phyloP scores from a whole-genome alignment of 495 filamentous ascomycete genomes.

The Hypomontagnella monticulosa region DNA sequence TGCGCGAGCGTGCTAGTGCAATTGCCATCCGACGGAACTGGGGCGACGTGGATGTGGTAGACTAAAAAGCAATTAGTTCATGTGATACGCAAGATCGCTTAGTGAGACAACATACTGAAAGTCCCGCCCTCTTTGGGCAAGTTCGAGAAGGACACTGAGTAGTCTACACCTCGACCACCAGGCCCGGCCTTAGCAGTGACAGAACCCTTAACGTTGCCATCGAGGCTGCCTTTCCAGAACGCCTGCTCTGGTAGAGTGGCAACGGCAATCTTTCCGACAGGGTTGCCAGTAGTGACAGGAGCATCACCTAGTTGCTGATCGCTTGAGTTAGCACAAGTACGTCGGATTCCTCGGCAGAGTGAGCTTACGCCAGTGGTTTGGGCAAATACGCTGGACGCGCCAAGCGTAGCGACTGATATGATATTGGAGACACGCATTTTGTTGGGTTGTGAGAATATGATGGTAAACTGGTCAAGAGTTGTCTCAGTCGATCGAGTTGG shows the following conservation, averaged over 20 bases:
- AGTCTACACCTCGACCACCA: constrained; percentile 69
- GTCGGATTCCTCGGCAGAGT: constrained; percentile 1
- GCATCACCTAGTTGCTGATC: constrained; percentile 62
- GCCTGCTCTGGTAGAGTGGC: constrained; percentile 66
- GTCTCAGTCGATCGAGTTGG: constrained; percentile 10
- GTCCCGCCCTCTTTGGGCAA: constrained; percentile 73
- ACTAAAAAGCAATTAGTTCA: constrained; percentile 55
- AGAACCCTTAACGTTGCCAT: constrained; percentile 68
- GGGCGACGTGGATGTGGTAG: constrained; percentile 84
- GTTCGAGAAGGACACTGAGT: constrained; percentile 69
- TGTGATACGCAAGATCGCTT: background rate
- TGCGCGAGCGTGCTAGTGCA: constrained; percentile 78
- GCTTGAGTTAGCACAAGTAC: constrained; percentile 30
- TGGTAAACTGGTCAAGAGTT: background rate
- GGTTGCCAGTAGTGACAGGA: constrained; percentile 68
- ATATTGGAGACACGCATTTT: constrained; percentile 56
- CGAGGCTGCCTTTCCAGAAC: constrained; percentile 57
- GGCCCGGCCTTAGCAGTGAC: constrained; percentile 64
- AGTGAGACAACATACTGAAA: constrained; percentile 69
- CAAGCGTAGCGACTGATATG: constrained; percentile 50
- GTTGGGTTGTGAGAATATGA: constrained; percentile 7
- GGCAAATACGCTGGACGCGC: constrained; percentile 51
- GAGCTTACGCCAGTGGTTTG: constrained; percentile 52
- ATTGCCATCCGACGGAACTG: constrained; percentile 78
- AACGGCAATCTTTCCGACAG: constrained; percentile 64